Evolutionary conservation across 75 land plant species (phyloP).

Genomic region (Isoetes taiwanensis): DNA sequence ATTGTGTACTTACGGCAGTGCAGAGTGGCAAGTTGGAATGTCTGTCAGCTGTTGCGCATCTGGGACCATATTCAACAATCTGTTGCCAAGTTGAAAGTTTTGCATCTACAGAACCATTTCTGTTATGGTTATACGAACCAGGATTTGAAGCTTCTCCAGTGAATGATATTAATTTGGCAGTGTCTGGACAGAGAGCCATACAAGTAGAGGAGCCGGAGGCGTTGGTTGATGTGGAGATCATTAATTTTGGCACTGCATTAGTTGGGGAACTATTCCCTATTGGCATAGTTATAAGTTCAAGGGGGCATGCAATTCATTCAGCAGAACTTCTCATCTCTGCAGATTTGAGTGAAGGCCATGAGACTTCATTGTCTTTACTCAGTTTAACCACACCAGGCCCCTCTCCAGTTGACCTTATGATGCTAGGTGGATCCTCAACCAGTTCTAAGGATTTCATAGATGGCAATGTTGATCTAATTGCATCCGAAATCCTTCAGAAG

Average conservation of each 20-base stretch:
- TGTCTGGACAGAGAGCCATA: slow-evolving; percentile 65
- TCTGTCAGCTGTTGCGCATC: slow-evolving; percentile 47
- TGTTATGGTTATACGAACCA: slow-evolving; percentile 83
- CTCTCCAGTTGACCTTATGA: slow-evolving; percentile 10
- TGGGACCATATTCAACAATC: slow-evolving; percentile 51
- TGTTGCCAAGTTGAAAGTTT: slow-evolving; percentile 93
- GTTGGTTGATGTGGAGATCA: slow-evolving; percentile 49
- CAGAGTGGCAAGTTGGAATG: slow-evolving; percentile 95
- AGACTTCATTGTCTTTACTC: slow-evolving; percentile 21
- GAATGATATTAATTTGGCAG: slow-evolving; percentile 51
- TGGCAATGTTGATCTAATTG: too few species aligned
- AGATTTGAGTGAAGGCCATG: slow-evolving; percentile 50
- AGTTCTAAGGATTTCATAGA: slow-evolving; percentile 8
- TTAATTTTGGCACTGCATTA: slow-evolving; percentile 60
- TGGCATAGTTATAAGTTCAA: slow-evolving; percentile 40
- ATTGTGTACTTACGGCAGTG: slow-evolving; percentile 28
- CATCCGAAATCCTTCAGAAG: slow-evolving; percentile 37
- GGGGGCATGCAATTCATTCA: slow-evolving; percentile 48
- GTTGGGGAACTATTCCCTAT: slow-evolving; percentile 74
- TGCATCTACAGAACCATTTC: slow-evolving; percentile 69
- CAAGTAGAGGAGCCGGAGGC: slow-evolving; percentile 98
- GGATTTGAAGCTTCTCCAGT: slow-evolving; percentile 52
- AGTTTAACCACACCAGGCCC: slow-evolving; percentile 3
- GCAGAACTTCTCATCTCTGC: slow-evolving; percentile 80
- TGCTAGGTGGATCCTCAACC: neutral